Percentiles rank a stretch among this genome's conserved stretches.
Conservation (phyloP, 768 basidiomycete species). For the Holtermanniella nyarrowii region DNA sequence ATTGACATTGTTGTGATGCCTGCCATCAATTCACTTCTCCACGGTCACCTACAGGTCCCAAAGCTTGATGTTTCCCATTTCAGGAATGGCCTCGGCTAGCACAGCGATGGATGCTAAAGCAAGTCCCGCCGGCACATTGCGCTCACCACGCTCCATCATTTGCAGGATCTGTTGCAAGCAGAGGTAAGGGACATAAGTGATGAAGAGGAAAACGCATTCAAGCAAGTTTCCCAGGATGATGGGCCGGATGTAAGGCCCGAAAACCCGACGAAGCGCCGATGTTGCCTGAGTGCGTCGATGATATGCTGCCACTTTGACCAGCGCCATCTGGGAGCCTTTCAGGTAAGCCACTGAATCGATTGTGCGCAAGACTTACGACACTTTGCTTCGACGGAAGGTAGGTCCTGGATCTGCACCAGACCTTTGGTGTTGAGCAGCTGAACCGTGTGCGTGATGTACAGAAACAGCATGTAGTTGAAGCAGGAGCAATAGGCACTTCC, state of each 20-base stretch:
- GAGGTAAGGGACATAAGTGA: constrained; percentile 25
- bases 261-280: constrained; percentile 5
- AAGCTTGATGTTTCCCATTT: background rate
- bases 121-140: constrained; percentile 2
- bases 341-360: background rate
- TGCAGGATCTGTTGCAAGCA: constrained; percentile 22
- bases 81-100: constrained; percentile 3
- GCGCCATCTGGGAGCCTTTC: background rate
- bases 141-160: constrained; percentile 6
- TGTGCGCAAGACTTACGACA: constrained; percentile 11
- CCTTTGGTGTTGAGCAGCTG: constrained; percentile 1
- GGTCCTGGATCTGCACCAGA: constrained; percentile 22
- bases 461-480: background rate
- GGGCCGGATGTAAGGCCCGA: background rate
- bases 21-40: constrained; percentile 4
- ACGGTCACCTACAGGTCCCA: constrained; percentile 3
- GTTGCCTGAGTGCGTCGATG: constrained; percentile 14
- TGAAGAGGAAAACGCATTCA: constrained; percentile 5
- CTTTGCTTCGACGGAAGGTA: constrained; percentile 11
- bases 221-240: constrained; percentile 2
- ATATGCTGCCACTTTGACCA: constrained; percentile 5
- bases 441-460: background rate
- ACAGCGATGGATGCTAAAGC: constrained; percentile 17
- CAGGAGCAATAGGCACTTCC: background rate
- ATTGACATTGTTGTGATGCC: constrained; percentile 2